Evolutionary conservation across 2,329 filamentous ascomycete genomes (phyloP).

Genomic region (Cercospora sp.): DNA sequence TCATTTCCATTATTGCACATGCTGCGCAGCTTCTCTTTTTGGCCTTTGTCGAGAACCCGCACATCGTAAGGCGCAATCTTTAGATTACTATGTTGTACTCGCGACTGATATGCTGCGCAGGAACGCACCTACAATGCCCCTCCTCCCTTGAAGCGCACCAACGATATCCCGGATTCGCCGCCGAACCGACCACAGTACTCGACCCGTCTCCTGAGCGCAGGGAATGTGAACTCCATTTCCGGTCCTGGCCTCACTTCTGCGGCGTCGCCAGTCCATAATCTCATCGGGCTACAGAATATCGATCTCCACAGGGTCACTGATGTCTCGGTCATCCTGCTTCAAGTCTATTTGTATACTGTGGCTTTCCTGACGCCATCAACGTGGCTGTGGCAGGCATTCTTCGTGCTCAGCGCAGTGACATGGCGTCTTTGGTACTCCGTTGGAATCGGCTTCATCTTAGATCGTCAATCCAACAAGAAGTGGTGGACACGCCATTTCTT

Average conservation of each 20-base stretch:
- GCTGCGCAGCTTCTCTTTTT: slow-evolving; percentile 93
- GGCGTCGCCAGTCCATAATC: slow-evolving; percentile 73
- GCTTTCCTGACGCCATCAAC: slow-evolving; percentile 77
- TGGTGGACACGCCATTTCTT: slow-evolving; percentile 96
- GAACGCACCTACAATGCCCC: slow-evolving; percentile 96
- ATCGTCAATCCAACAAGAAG: slow-evolving; percentile 84
- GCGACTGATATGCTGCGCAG: slow-evolving; percentile 9
- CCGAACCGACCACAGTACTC: slow-evolving; percentile 42
- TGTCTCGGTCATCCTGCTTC: slow-evolving; percentile 72
- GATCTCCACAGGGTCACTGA: slow-evolving; percentile 88
- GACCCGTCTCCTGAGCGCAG: slow-evolving; percentile 42
- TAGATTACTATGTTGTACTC: not conserved
- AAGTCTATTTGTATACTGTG: slow-evolving; percentile 71
- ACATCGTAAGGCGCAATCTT: slow-evolving; percentile 59
- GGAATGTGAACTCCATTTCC: slow-evolving; percentile 41
- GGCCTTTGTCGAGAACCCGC: slow-evolving; percentile 87
- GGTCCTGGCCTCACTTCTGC: slow-evolving; percentile 48
- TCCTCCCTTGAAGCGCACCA: slow-evolving; percentile 55
- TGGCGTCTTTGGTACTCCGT: slow-evolving; percentile 93
- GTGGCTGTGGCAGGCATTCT: slow-evolving; percentile 70
- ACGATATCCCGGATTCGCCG: slow-evolving; percentile 51
- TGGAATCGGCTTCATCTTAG: slow-evolving; percentile 81
- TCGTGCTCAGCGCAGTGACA: slow-evolving; percentile 73
- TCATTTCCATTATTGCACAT: slow-evolving; percentile 94
- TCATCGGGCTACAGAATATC: slow-evolving; percentile 79